Evolutionary conservation across 352 stramenopile species (phyloP), one percentile per base, ranked within the genome.

Genomic region (Phytophthora megakarya): DNA sequence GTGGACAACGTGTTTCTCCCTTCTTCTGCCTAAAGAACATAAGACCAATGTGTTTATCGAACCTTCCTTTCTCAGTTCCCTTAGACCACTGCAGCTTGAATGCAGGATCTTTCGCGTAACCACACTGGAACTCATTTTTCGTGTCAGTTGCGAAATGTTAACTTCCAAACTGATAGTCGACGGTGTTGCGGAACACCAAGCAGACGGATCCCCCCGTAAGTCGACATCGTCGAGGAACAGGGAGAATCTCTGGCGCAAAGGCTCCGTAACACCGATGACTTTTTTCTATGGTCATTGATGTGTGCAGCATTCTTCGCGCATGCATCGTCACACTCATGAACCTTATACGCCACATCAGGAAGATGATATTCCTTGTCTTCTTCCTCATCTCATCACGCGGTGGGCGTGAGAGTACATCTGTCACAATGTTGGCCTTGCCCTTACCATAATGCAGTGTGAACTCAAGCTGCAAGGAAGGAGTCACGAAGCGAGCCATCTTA

Each of bases 361-460:
- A 53, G 13, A 23, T 25, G 26, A 11, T 18, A 12, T 18, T 53
- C n/a, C 19, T 53, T 53, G 16, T 42, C 46, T 18, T 53, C 46
- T 42, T 53, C 28, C 10, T 39, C 19, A 42, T 28, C 46, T 7
- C 46, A 42, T 52, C 45, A 9, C 8, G 46, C 15, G 28, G 46
- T 18, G 35, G 35, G 22, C 49, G 23, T 19, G 35, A 58, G 38
- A 58, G 16, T 16, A 37, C 49, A 35, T 58, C 22, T 11, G 33
- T 35, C 21, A 58, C 38, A 30, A 59, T 38, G 21, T 59, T 59
- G 3, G 18, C n/a, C 21, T 49, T 59, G 15, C 51, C 61, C 25
- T 58, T 38, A 21, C 54, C 38, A 48, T 69, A 19, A 22, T 63
- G 61, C 22, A 55, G 49, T 3, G 22, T 33, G 35, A 63, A 61